These are phyloP conservation scores for Panaeolus cyanescens DNA, from an alignment of 768 basidiomycete species.

Conservation along the genomic window DNA sequence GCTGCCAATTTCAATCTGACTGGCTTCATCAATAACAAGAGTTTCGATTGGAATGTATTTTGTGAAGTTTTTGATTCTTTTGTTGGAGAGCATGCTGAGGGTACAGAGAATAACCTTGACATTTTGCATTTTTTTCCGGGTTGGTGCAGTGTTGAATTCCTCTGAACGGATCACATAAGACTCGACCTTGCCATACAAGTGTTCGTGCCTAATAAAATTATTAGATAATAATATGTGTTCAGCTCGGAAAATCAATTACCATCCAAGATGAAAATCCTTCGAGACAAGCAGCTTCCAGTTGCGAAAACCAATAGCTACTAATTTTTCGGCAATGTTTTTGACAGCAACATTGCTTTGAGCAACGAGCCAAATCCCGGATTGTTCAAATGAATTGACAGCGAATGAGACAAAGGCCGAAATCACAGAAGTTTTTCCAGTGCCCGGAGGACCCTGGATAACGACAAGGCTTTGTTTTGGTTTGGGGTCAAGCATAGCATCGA, in stretches of 20 bases:
- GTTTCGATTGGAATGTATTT: conserved; percentile 42
- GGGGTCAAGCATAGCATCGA: conserved; percentile 48
- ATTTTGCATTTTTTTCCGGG: conserved; percentile 27
- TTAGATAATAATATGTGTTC: no score
- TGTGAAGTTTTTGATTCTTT: conserved; percentile 31
- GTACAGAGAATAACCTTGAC: conserved; percentile 74
- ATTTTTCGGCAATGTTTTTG: conserved; percentile 86
- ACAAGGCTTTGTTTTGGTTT: conserved; percentile 36
- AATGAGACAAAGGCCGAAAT: conserved; percentile 63
- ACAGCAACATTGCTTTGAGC: conserved; percentile 89
- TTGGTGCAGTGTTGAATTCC: conserved; percentile 26
- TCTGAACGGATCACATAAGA: conserved; percentile 55
- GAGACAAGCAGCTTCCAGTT: conserved; percentile 76
- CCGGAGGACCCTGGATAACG: conserved; percentile 60
- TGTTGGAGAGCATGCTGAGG: conserved; percentile 69
- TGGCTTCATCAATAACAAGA: conserved; percentile 68
- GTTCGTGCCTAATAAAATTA: conserved; percentile 67
- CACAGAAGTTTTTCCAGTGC: conserved; percentile 75
- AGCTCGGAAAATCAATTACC: conserved; percentile 40
- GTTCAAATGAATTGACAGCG: conserved; percentile 36
- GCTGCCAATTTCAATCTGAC: conserved; percentile 63
- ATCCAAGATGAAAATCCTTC: conserved; percentile 59
- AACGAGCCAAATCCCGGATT: conserved; percentile 71
- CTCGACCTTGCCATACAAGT: conserved; percentile 57
- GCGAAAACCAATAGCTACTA: conserved; percentile 51